Percentiles rank a stretch among this genome's conserved stretches.
Evolutionary conservation across 441 rosid species (phyloP).

Genomic region (Gossypium gossypioides): DNA sequence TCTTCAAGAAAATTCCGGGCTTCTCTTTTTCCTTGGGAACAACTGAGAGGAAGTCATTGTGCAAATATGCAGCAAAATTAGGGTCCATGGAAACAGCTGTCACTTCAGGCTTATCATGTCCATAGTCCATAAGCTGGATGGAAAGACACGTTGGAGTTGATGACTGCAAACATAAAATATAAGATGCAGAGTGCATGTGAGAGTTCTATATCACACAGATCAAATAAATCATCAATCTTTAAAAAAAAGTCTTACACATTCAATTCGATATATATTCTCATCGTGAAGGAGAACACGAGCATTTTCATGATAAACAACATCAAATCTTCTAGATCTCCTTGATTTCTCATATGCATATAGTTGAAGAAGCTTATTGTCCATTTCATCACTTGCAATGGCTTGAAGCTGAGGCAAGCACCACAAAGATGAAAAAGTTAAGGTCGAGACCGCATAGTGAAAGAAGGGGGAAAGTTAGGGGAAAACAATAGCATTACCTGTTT

Average conservation of each 20-base stretch:
- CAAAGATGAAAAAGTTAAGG: neutral
- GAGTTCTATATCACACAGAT: neutral
- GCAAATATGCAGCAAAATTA: conserved; percentile 66
- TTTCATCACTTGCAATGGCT: conserved; percentile 70
- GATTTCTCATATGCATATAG: conserved; percentile 73
- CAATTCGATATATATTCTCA: conserved; percentile 78
- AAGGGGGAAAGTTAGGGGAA: neutral
- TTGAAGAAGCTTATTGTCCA: conserved; percentile 81
- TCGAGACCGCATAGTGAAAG: neutral
- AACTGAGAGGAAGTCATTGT: conserved; percentile 57
- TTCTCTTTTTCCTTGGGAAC: conserved; percentile 51
- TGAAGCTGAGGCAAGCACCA: conserved; percentile 57
- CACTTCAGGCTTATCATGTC: conserved; percentile 86
- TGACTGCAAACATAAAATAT: conserved; percentile 37
- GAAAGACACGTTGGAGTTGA: conserved; percentile 48
- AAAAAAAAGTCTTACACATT: conserved; percentile 55
- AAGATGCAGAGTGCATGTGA: neutral
- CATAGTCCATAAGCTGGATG: conserved; percentile 77
- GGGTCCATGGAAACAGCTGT: conserved; percentile 86
- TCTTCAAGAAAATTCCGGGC: conserved; percentile 58
- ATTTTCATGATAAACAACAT: conserved; percentile 72
- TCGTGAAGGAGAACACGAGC: conserved; percentile 81
- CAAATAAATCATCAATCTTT: neutral
- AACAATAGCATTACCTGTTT: conserved; percentile 52
- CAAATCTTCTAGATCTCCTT: conserved; percentile 63